Percentiles rank a stretch among this genome's conserved stretches.
Evolutionary conservation across 805 yeast species (phyloP).

Genomic region (Limtongia smithiae): DNA sequence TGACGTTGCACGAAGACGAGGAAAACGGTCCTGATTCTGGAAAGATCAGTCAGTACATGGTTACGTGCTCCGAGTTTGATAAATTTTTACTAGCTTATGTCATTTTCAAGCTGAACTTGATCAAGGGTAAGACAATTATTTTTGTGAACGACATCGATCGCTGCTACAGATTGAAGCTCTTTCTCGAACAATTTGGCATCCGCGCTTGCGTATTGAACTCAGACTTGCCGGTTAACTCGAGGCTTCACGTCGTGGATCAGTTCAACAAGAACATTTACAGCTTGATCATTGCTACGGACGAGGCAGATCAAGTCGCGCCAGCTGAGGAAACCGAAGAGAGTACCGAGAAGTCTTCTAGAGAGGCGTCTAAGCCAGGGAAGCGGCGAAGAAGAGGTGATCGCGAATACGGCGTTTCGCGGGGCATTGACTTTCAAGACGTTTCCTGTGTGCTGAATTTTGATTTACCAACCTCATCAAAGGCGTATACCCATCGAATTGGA

Average conservation of each 20-base stretch:
- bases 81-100: slow-evolving; percentile 88
- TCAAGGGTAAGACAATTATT: slow-evolving; percentile 84
- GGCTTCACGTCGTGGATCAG: slow-evolving; percentile 92
- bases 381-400: slow-evolving; percentile 44
- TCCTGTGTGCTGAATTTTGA: slow-evolving; percentile 96
- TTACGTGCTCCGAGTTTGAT: slow-evolving; percentile 82
- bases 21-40: slow-evolving; percentile 44
- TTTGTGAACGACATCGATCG: slow-evolving; percentile 94
- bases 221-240: slow-evolving; percentile 87
- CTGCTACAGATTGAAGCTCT: slow-evolving; percentile 86
- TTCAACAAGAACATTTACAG: slow-evolving; percentile 86
- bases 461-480: slow-evolving; percentile 80
- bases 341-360: slow-evolving; percentile 16
- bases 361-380: slow-evolving; percentile 13
- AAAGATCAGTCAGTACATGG: slow-evolving; percentile 78
- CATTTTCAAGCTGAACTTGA: slow-evolving; percentile 78
- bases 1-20: slow-evolving; percentile 63
- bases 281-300: slow-evolving; percentile 92
- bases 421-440: slow-evolving; percentile 93
- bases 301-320: slow-evolving; percentile 54
- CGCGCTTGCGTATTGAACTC: slow-evolving; percentile 83
- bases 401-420: slow-evolving; percentile 94
- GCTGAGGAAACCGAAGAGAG: slow-evolving; percentile 36
- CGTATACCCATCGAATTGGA: slow-evolving; percentile 91
- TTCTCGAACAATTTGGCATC: slow-evolving; percentile 91